Percentiles rank a stretch among this genome's conserved stretches.
Conservation (phyloP, 192 early-diverging fungal genomes). For the Lobosporangium transversale region DNA sequence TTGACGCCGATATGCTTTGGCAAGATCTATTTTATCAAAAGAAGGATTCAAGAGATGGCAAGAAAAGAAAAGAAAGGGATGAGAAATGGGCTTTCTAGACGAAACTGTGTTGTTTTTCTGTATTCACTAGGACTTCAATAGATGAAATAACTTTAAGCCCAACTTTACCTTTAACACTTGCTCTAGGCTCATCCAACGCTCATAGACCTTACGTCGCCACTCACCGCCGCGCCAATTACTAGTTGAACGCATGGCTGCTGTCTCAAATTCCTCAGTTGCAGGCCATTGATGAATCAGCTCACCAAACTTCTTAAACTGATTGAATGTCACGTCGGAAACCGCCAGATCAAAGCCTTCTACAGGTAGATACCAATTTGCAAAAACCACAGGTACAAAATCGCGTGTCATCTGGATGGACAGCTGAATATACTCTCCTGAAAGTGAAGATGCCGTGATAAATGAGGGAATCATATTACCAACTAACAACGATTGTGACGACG, state of each 20-base stretch:
- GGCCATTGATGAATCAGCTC: conserved; percentile 27
- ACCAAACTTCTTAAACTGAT: conserved; percentile 61
- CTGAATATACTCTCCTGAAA: conserved; percentile 94
- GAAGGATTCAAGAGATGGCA: too few species aligned
- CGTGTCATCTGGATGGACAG: conserved; percentile 90
- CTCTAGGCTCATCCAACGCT: conserved; percentile 69
- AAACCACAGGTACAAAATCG: conserved; percentile 90
- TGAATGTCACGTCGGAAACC: conserved; percentile 62
- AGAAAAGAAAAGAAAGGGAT: not conserved
- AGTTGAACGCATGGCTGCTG: conserved; percentile 8
- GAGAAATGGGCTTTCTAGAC: too few species aligned
- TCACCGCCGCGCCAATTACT: conserved; percentile 32
- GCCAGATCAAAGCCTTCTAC: conserved; percentile 62
- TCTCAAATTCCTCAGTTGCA: conserved; percentile 33
- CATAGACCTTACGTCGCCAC: conserved; percentile 47
- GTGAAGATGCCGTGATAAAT: conserved; percentile 84
- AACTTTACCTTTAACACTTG: conserved; percentile 77
- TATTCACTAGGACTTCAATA: not conserved
- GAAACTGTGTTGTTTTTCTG: too few species aligned
- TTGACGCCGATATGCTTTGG: conserved; percentile 80
- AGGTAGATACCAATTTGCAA: conserved; percentile 77
- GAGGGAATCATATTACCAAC: conserved; percentile 62
- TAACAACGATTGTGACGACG: conserved; percentile 32
- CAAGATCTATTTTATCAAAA: conserved; percentile 61
- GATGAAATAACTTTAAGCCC: too few species aligned